phyloP scores from a whole-genome alignment of 805 yeast genomes.

The Grigorovia transvaalensis region DNA sequence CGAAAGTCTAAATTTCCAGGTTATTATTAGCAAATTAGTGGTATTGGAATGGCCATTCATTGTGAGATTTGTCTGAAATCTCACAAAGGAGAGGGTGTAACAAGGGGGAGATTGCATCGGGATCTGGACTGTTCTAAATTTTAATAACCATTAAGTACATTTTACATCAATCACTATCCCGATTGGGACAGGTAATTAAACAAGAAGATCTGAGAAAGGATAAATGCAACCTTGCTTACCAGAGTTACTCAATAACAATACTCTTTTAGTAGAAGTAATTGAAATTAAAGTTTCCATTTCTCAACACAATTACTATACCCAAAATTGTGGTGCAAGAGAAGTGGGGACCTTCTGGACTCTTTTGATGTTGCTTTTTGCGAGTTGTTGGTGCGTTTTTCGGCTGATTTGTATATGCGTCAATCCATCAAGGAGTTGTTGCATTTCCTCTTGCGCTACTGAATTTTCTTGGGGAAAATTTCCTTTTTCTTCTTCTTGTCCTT shows the following conservation, averaged over 20 bases:
- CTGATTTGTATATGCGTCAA: not conserved
- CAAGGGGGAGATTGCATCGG: not conserved
- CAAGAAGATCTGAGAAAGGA: not conserved
- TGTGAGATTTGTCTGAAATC: no score
- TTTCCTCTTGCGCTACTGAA: not conserved
- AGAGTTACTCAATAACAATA: not conserved
- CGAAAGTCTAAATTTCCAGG: not conserved
- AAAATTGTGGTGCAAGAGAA: no score
- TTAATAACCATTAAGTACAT: not conserved
- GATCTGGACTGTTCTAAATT: not conserved
- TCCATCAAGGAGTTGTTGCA: no score
- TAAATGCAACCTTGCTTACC: not conserved
- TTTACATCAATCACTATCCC: not conserved
- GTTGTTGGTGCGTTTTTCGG: not conserved
- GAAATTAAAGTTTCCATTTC: not conserved
- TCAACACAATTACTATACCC: no score
- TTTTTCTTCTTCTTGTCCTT: no score
- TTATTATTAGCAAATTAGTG: not conserved
- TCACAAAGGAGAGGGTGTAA: no score
- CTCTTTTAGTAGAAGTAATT: not conserved
- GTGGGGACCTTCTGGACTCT: not conserved
- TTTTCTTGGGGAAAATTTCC: no score
- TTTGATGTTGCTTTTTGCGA: not conserved
- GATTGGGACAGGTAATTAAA: not conserved
- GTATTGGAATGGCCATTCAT: not conserved